phyloP scores from a whole-genome alignment of 192 early-diverging fungal genomes.

The Entophlyctis luteolus region DNA sequence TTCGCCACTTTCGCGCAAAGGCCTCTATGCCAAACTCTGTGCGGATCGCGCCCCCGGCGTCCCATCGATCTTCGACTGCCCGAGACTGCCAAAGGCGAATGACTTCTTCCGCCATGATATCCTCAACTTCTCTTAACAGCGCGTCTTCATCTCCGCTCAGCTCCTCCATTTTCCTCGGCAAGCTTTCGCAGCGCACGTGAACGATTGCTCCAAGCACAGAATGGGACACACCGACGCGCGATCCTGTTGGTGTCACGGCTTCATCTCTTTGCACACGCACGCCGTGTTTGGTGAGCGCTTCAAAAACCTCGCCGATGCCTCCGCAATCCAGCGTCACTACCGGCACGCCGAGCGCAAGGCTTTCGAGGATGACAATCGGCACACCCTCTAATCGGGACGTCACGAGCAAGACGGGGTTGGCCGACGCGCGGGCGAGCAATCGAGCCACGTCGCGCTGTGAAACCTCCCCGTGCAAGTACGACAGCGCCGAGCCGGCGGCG shows the following conservation, averaged over 20 bases:
- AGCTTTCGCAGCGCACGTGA: not conserved
- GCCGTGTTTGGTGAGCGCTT: not conserved
- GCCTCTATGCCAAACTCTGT: not conserved
- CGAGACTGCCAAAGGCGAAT: not conserved
- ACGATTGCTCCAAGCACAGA: not conserved
- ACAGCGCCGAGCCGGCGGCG: no score
- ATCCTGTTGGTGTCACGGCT: not conserved
- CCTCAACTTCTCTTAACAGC: not conserved
- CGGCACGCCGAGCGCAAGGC: conserved; percentile 24
- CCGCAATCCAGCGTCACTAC: conserved; percentile 30
- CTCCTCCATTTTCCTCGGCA: not conserved
- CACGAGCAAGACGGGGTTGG: conserved; percentile 12
- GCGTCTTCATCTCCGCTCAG: not conserved
- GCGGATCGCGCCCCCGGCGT: not conserved
- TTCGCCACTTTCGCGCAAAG: not conserved
- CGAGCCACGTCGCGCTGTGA: not conserved
- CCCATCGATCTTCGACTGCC: not conserved
- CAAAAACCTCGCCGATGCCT: conserved; percentile 14
- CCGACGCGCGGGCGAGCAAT: no score
- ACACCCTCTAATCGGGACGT: conserved; percentile 29
- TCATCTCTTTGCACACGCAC: not conserved
- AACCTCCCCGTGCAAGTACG: not conserved
- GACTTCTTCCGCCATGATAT: conserved; percentile 13
- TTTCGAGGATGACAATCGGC: conserved; percentile 27
- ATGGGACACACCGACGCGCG: not conserved